Base-by-base conservation (phyloP, 1,284 basidiomycete species). In the Exobasidium cylindrosporum region DNA sequence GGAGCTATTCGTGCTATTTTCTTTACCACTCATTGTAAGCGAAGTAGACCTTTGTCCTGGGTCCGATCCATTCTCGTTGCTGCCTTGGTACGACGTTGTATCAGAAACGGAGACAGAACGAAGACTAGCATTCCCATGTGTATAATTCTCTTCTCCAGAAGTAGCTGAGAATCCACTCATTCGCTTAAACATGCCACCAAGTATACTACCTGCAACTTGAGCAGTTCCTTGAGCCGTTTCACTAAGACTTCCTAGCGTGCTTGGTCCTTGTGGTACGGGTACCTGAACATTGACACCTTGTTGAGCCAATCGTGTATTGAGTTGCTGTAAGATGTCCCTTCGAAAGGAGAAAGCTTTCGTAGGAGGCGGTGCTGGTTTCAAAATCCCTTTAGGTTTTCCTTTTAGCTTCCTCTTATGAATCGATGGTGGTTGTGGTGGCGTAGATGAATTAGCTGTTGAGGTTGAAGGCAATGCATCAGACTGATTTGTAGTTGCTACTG, bases 271-370 rank as follows among this genome's bases (percentile, higher is more conserved):
- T 1, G 72, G 72, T 14, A 76, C 57, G 3, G 77, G 76, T 0
- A 79, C 72, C 45, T 75, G 70, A 4, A 78, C 66, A 50, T 73
- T 70, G 30, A 79, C 69, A n/a, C 76, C 76, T 31, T 75, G 71
- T 57, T 77, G 76, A 5, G 77, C 76, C 10, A 79, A 69, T 28
- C 74, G 66, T 29, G 68, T 68, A 55, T 79, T 78, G 59, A 79
- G 64, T 54, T 61, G 68, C 49, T 77, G 72, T 6, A 77, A 61
- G 24, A 76, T 69, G 49, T 76, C 75, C 49, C 72, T 57, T 23
- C 74, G 73, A 60, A 72, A 68, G 50, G 70, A 74, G 52, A 76
- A 76, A 54, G 70, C 63, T 54, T 76, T 70, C 24, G 49, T 13
- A n/a, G 66, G 73, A 23, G 65, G 66, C 6, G 73, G 66, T 7